A percentile compares a stretch with the other conserved stretches of the same genome.
phyloP scores from a whole-genome alignment of 768 basidiomycete genomes.

The Tulasnella sp. region DNA sequence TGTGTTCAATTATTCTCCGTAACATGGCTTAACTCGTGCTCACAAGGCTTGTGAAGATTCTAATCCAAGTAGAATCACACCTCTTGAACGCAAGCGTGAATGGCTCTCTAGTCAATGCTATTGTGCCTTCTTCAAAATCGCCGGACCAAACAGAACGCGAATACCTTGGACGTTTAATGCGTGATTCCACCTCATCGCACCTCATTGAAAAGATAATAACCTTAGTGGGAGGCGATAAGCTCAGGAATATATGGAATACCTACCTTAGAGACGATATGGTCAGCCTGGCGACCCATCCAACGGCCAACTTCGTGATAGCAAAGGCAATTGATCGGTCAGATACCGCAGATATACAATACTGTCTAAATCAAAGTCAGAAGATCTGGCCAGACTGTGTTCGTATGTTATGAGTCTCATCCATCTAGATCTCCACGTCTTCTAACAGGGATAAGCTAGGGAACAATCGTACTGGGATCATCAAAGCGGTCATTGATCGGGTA shows the following conservation, averaged over 20 bases:
- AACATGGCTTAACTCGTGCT: no score
- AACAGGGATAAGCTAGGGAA: no score
- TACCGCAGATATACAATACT: slow-evolving; percentile 39
- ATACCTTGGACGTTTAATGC: slow-evolving; percentile 67
- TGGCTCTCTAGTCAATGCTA: slow-evolving; percentile 68
- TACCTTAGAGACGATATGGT: slow-evolving; percentile 65
- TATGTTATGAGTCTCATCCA: background rate
- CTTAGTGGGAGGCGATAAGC: slow-evolving; percentile 46
- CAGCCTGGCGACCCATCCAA: slow-evolving; percentile 69
- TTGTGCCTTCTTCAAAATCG: slow-evolving; percentile 48
- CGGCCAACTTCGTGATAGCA: slow-evolving; percentile 88
- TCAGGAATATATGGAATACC: slow-evolving; percentile 54
- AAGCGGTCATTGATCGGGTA: slow-evolving; percentile 59
- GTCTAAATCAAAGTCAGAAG: slow-evolving; percentile 31
- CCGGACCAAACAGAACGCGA: slow-evolving; percentile 38
- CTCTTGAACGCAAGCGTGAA: slow-evolving; percentile 42
- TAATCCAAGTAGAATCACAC: slow-evolving; percentile 72
- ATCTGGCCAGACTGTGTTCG: background rate
- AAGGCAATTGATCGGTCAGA: slow-evolving; percentile 55
- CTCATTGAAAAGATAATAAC: slow-evolving; percentile 69
- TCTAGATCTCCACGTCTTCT: background rate
- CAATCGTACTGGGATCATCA: slow-evolving; percentile 58
- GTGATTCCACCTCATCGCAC: slow-evolving; percentile 81
- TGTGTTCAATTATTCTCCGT: slow-evolving; percentile 24
- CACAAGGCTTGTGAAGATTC: slow-evolving; percentile 43